Evolutionary conservation across 2,329 filamentous ascomycete species (phyloP).

Genomic region (Xylaria sp.): DNA sequence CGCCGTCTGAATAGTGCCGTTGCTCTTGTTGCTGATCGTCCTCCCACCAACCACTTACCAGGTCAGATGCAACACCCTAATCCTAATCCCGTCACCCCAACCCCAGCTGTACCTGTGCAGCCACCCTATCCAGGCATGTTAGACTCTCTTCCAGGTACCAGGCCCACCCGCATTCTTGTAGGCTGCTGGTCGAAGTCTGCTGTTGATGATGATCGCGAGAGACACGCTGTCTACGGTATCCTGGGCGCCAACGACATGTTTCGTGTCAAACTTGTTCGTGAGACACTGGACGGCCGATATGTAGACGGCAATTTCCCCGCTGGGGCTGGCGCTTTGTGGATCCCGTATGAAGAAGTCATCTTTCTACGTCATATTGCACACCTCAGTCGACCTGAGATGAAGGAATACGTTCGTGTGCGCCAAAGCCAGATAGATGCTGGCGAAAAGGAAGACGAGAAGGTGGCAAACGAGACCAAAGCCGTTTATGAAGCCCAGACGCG

Average conservation of each 20-base stretch:
- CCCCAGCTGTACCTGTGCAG: slow-evolving; percentile 16
- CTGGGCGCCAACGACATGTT: slow-evolving; percentile 73
- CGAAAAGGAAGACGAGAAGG: slow-evolving; percentile 60
- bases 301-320: slow-evolving; percentile 69
- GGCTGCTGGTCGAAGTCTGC: slow-evolving; percentile 70
- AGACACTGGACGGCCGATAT: slow-evolving; percentile 69
- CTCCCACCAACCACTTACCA: slow-evolving; percentile 7
- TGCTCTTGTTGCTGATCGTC: slow-evolving; percentile 50
- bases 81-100: slow-evolving; percentile 8
- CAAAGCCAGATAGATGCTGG: slow-evolving; percentile 67
- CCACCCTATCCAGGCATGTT: slow-evolving; percentile 35
- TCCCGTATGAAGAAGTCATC: slow-evolving; percentile 70
- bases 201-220: slow-evolving; percentile 59
- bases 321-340: slow-evolving; percentile 71
- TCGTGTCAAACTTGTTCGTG: slow-evolving; percentile 68
- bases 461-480: slow-evolving; percentile 63
- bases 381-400: slow-evolving; percentile 66
- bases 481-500: slow-evolving; percentile 63
- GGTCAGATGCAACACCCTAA: slow-evolving; percentile 23
- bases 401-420: slow-evolving; percentile 72
- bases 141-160: slow-evolving; percentile 58
- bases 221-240: slow-evolving; percentile 72
- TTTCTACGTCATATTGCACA: slow-evolving; percentile 66
- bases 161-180: slow-evolving; percentile 67
- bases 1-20: slow-evolving; percentile 57